Evolutionary conservation across 129 eudicot genomes (phyloP), one percentile per base, ranked within the genome.

Genomic region (Mikania micrantha): DNA sequence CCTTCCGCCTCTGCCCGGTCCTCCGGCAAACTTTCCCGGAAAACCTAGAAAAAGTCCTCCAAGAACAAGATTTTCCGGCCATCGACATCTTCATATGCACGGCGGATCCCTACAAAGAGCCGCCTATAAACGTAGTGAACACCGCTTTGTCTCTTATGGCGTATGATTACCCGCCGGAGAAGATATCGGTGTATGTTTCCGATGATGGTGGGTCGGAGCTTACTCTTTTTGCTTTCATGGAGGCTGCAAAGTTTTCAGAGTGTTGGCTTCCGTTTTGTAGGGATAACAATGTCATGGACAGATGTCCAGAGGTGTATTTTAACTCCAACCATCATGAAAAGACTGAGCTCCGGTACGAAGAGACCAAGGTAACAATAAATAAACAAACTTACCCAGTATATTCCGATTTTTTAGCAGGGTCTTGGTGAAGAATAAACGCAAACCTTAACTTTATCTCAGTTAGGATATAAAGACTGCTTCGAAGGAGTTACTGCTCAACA

Each of bases 121-220:
- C 95, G 0, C 91, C 95, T 11, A 74, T 88, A 21, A 69, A 69
- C 15, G 84, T 77, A 2, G 79, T 78, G 4, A 88, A 88, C 69
- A 88, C 95, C 9, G 88, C 88, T 7, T 69, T 87, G 6, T 87
- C 95, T 9, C 73, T 84, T 15, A 45, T 91, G 96, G 93, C 95
- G 0, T 87, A 83, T 27, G 93, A 91, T 63, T 91, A 91, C 52
- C 97, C 96, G 36, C 44, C 84, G 32, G 90, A 81, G 49, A 91
- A 87, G 74, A 21, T 91, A 13, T 85, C 97, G 7, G 86, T 87
- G 12, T 91, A 91, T 35, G 90, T 87, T 8, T 91, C 97, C 2
- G 97, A 91, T 19, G 97, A 91, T 5, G 97, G 97, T 10, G 88
- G 91, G 21, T 85, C 97, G 0, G 76, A 81, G 75, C 36, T 81